Evolutionary conservation across 2,329 filamentous ascomycete genomes (phyloP).

Genomic region (Alternaria viburni): DNA sequence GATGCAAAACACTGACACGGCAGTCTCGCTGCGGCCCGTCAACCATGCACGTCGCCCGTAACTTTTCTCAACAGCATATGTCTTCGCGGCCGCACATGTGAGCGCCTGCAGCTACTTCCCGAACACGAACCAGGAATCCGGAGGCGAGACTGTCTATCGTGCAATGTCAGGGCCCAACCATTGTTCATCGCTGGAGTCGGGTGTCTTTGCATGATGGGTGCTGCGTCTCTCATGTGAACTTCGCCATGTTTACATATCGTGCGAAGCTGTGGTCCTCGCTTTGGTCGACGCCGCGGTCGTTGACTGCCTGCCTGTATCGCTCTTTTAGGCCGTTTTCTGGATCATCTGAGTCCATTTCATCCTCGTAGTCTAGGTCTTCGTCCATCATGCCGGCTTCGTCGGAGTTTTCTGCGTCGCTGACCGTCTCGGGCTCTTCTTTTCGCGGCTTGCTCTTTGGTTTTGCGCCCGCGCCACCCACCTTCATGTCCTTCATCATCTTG

Average conservation of each 20-base stretch:
- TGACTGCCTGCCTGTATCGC: constrained; percentile 78
- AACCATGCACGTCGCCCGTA: constrained; percentile 1
- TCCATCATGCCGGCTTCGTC: constrained; percentile 61
- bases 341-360: constrained; percentile 65
- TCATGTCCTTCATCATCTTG: constrained; percentile 95
- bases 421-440: constrained; percentile 57
- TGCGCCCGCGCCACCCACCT: constrained; percentile 53
- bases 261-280: constrained; percentile 60
- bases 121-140: constrained; percentile 13
- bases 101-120: constrained; percentile 15
- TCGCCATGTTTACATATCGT: constrained; percentile 54
- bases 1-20: constrained; percentile 9
- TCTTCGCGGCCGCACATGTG: constrained; percentile 8
- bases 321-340: constrained; percentile 69
- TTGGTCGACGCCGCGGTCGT: constrained; percentile 52
- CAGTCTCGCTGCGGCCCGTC: constrained; percentile 8
- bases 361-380: constrained; percentile 57
- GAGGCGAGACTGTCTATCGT: constrained; percentile 15
- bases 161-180: background rate
- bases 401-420: constrained; percentile 59
- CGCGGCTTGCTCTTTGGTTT: constrained; percentile 43
- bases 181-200: background rate
- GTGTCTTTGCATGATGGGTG: constrained; percentile 10
- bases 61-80: constrained; percentile 6
- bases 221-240: constrained; percentile 36